phyloP scores from a whole-genome alignment of 176 grass and related monocot genomes.

The Calamus simplicifolius region DNA sequence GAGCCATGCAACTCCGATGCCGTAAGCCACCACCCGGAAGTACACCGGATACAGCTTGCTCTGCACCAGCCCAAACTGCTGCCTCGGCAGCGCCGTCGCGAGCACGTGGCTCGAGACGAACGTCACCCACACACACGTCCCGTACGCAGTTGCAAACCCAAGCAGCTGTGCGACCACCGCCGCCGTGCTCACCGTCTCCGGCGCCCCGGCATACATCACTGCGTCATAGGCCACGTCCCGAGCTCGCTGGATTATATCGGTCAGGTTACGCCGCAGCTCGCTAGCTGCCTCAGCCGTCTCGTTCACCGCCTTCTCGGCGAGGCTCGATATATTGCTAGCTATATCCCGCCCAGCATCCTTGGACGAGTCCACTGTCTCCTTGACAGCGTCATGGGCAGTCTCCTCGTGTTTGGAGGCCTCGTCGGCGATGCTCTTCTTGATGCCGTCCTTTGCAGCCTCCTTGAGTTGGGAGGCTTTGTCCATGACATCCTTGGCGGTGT shows the following conservation, averaged over 20 bases:
- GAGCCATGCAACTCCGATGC: constrained; percentile 33
- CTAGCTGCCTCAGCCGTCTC: constrained; percentile 10
- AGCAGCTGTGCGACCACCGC: constrained; percentile 49
- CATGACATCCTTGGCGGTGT: constrained; percentile 3
- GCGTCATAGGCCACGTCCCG: constrained; percentile 43
- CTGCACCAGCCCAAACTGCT: constrained; percentile 75
- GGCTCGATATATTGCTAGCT: neutral
- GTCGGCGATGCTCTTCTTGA: constrained; percentile 11
- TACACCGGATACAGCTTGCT: constrained; percentile 90
- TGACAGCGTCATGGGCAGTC: constrained; percentile 20
- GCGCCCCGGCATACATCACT: constrained; percentile 19
- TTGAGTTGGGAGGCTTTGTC: constrained; percentile 14
- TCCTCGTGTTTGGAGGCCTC: constrained; percentile 3
- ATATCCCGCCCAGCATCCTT: constrained; percentile 5
- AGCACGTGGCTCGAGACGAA: constrained; percentile 80
- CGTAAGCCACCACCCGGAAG: constrained; percentile 60
- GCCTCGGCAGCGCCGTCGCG: constrained; percentile 34
- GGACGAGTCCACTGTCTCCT: constrained; percentile 12
- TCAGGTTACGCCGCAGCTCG: constrained; percentile 49
- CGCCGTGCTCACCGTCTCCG: constrained; percentile 23
- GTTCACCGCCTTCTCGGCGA: neutral
- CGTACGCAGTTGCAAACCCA: constrained; percentile 53
- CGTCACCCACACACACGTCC: constrained; percentile 71
- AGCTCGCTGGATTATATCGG: constrained; percentile 40
- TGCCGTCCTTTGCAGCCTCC: constrained; percentile 12